Evolutionary conservation across 2,329 filamentous ascomycete species (phyloP).

Genomic region (Septoria petroselini): DNA sequence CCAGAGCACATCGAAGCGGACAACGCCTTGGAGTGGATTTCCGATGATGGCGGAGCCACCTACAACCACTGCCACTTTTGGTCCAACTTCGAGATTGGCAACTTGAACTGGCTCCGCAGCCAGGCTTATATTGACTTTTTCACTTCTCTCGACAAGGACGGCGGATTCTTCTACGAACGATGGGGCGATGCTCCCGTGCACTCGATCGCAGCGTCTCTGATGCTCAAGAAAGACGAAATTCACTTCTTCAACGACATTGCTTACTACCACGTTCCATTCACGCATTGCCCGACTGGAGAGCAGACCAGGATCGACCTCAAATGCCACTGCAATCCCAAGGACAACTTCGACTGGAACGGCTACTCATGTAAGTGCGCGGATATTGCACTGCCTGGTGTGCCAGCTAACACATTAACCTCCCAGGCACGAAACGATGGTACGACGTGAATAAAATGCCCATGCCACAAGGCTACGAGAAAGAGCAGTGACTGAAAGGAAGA

Average conservation of each 20-base stretch:
- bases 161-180: constrained; percentile 98
- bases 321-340: constrained; percentile 90
- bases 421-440: constrained; percentile 82
- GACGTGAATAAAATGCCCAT: constrained; percentile 77
- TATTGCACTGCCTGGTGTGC: not conserved
- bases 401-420: constrained; percentile 5
- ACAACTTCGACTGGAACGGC: constrained; percentile 99
- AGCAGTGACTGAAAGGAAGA: constrained; percentile 36
- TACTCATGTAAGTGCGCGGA: constrained; percentile 75
- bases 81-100: constrained; percentile 98
- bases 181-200: constrained; percentile 98
- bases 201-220: constrained; percentile 85
- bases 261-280: constrained; percentile 97
- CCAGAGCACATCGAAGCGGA: constrained; percentile 81
- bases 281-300: constrained; percentile 91
- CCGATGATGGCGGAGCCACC: constrained; percentile 82
- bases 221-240: constrained; percentile 88
- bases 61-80: constrained; percentile 99
- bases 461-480: constrained; percentile 75
- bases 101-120: constrained; percentile 87
- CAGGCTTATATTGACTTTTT: constrained; percentile 90
- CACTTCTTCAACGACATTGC: constrained; percentile 99
- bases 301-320: constrained; percentile 77
- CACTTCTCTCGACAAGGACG: constrained; percentile 78
- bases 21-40: constrained; percentile 89